These are phyloP conservation scores for Fraxinus floribunda DNA, from an alignment of 305 asterid species.

Conservation along the genomic window DNA sequence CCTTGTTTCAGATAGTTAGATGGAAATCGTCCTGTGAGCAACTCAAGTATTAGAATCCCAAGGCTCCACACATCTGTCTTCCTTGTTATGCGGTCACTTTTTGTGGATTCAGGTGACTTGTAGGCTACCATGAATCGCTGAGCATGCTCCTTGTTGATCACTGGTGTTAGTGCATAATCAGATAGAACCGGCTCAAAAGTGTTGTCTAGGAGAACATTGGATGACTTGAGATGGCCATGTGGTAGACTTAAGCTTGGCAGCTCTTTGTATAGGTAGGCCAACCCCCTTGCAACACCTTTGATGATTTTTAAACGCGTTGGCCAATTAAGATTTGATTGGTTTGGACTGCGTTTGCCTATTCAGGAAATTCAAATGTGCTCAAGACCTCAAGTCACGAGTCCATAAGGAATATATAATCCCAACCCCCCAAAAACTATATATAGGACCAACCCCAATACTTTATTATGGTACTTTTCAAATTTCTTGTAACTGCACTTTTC, in stretches of 20 bases:
- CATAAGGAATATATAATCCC: background rate
- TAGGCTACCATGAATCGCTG: constrained; percentile 60
- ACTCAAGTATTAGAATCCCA: constrained; percentile 61
- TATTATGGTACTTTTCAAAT: background rate
- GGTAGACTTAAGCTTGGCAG: constrained; percentile 49
- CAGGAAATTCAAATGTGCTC: background rate
- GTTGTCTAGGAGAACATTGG: constrained; percentile 49
- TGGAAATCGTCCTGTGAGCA: constrained; percentile 57
- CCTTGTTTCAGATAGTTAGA: constrained; percentile 62
- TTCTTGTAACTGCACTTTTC: background rate
- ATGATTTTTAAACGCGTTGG: constrained; percentile 49
- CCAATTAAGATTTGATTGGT: constrained; percentile 51
- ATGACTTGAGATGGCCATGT: constrained; percentile 70
- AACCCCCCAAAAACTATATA: background rate
- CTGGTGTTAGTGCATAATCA: constrained; percentile 57
- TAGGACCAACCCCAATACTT: background rate
- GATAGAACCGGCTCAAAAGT: constrained; percentile 42
- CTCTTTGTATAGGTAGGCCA: constrained; percentile 46
- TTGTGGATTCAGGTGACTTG: constrained; percentile 56
- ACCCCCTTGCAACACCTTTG: constrained; percentile 62
- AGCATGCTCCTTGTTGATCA: constrained; percentile 55
- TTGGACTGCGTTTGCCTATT: constrained; percentile 42
- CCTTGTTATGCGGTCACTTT: constrained; percentile 30
- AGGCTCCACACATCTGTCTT: constrained; percentile 72
- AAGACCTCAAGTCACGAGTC: background rate